These are phyloP conservation scores for Tetrahymena elliotti DNA, from an alignment of 73 alveolate genomes.

Conservation along the genomic window DNA sequence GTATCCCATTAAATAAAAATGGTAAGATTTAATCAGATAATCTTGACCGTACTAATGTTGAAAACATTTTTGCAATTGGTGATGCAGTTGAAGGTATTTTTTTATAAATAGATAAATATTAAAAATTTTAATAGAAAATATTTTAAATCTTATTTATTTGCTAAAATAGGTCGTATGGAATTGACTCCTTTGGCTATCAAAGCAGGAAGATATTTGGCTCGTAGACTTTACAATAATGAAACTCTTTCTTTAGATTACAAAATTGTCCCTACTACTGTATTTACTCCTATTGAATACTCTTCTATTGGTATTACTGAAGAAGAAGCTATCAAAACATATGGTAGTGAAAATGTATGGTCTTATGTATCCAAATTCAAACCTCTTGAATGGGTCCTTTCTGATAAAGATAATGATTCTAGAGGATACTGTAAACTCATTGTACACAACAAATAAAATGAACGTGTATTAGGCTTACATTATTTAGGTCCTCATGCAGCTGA, in stretches of 20 bases:
- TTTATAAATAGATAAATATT: too few species aligned
- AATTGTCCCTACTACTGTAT: constrained; percentile 96
- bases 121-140: too few species aligned
- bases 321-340: constrained; percentile 75
- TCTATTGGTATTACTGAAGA: constrained; percentile 86
- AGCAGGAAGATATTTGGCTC: constrained; percentile 91
- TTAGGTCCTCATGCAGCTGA: constrained; percentile 98
- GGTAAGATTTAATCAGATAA: constrained; percentile 68
- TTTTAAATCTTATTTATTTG: too few species aligned
- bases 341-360: constrained; percentile 64
- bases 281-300: constrained; percentile 97
- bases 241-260: constrained; percentile 84
- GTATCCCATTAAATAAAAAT: constrained; percentile 56
- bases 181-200: constrained; percentile 4
- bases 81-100: constrained; percentile 84
- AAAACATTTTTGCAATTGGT: constrained; percentile 92
- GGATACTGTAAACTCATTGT: constrained; percentile 79
- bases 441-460: constrained; percentile 49
- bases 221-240: constrained; percentile 83
- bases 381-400: constrained; percentile 85
- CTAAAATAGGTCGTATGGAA: not conserved
- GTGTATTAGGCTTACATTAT: constrained; percentile 94
- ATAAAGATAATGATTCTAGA: constrained; percentile 58
- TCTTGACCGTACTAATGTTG: constrained; percentile 79
- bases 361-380: constrained; percentile 90